These are phyloP conservation scores for Cardamine resedifolia DNA, from an alignment of 345 rosid genomes.

Conservation along the genomic window DNA sequence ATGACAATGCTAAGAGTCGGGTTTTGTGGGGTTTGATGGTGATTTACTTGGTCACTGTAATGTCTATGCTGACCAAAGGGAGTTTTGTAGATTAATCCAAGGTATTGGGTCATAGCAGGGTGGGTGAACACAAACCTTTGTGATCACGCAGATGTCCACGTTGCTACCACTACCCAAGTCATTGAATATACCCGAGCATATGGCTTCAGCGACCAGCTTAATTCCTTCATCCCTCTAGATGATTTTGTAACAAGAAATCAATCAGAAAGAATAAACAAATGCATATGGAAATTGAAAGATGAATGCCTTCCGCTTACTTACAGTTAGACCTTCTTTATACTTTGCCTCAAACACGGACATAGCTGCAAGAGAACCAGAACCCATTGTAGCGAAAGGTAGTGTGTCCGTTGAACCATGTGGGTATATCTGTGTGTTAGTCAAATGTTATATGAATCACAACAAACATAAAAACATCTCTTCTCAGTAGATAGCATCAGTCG, in stretches of 20 bases:
- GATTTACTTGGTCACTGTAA: neutral
- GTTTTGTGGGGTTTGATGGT: neutral
- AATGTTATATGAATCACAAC: constrained; percentile 5
- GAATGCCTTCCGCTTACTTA: constrained; percentile 37
- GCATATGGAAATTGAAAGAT: neutral
- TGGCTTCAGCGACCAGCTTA: constrained; percentile 62
- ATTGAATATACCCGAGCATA: constrained; percentile 75
- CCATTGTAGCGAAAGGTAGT: constrained; percentile 90
- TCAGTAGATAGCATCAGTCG: neutral
- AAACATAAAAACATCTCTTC: neutral
- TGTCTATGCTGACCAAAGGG: neutral
- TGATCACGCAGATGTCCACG: constrained; percentile 83
- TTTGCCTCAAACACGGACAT: constrained; percentile 80
- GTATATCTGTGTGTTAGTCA: constrained; percentile 54
- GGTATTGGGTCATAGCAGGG: neutral
- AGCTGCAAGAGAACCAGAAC: constrained; percentile 91
- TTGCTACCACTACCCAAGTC: constrained; percentile 92
- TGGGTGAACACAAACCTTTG: constrained; percentile 51
- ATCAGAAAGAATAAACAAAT: constrained; percentile 2
- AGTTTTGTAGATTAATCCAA: neutral
- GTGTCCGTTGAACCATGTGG: constrained; percentile 89
- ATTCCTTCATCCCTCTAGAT: constrained; percentile 75
- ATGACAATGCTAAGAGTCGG: neutral
- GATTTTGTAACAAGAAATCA: constrained; percentile 11
- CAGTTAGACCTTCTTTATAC: constrained; percentile 76